Evolutionary conservation across 164 flowering plant species (phyloP), one percentile per base, ranked within the genome.

Genomic region (Magnolia changhungtana): DNA sequence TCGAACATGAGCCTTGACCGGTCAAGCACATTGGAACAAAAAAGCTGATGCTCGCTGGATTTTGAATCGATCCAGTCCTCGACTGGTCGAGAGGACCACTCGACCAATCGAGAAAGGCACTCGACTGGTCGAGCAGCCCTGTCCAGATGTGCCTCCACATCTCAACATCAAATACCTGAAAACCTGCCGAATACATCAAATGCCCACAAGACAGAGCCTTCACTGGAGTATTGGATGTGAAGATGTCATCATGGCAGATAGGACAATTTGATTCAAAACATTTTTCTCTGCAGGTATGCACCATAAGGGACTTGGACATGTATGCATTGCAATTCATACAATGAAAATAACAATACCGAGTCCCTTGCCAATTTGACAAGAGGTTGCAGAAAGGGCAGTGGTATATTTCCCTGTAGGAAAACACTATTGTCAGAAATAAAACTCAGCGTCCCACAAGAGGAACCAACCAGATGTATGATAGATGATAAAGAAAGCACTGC

Each of bases 281-380:
- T 72, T 92, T 95, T 72, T 92, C 95, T 78, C 90, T 84, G 83
- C 99, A 95, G 73, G 80, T 71, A 69, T 95, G 99, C 37, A 65
- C 80, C 14, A 81, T 63, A 58, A 95, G 93, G 50, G 89, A 83
- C 73, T 77, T 79, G 11, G 90, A 82, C 97, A 95, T 86, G 78
- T 97, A 95, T 59, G 96, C 95, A 84, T 95, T 93, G 89, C 98
- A 95, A n/a, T 83, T 93, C 98, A 93, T 95, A 79, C 98, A 95
- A 77, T 95, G 99, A 64, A 90, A 95, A 82, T 88, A 93, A 75
- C 97, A 76, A 91, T 81, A 29, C 98, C 98, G 82, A 95, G 74
- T 51, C n/a, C 99, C 79, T 87, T 90, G 81, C 98, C 98, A 64
- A 93, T 82, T 74, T 96, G 92, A 80, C 99, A 95, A n/a, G 67